A percentile compares a stretch with the other conserved stretches of the same genome.
Evolutionary conservation across 495 filamentous ascomycete species (phyloP).

Genomic region (Aspergillus carlsbadensis): DNA sequence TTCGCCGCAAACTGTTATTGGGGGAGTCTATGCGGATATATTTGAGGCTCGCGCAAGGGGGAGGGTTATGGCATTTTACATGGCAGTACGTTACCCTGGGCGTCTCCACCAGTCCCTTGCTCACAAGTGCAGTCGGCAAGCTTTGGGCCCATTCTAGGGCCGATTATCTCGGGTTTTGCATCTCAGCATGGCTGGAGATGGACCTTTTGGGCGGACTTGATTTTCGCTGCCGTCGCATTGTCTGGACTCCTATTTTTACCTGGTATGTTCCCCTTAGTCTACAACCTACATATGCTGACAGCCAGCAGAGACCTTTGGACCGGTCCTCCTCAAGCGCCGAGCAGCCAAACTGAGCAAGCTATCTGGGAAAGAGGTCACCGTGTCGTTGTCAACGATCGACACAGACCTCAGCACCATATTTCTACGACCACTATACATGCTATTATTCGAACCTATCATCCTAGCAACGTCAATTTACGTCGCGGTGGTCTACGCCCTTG

Average conservation of each 20-base stretch:
- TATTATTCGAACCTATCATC: conserved; percentile 60
- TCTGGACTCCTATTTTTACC: conserved; percentile 44
- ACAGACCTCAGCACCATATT: conserved; percentile 31
- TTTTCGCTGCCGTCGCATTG: conserved; percentile 50
- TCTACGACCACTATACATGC: conserved; percentile 49
- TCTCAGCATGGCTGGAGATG: conserved; percentile 62
- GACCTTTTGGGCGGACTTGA: conserved; percentile 62
- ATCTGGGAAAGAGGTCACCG: conserved; percentile 44
- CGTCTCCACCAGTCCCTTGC: not conserved
- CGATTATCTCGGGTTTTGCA: conserved; percentile 64
- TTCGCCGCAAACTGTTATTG: conserved; percentile 67
- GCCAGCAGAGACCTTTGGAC: conserved; percentile 58
- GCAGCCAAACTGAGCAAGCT: conserved; percentile 52
- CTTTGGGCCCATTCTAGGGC: conserved; percentile 65
- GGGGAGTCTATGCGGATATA: conserved; percentile 74
- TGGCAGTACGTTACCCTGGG: conserved; percentile 51
- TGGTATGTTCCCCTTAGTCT: conserved; percentile 24
- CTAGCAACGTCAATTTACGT: conserved; percentile 67
- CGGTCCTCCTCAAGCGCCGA: conserved; percentile 58
- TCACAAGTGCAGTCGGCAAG: conserved; percentile 52
- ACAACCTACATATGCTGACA: not conserved
- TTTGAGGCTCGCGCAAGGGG: conserved; percentile 60
- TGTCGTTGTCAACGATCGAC: not conserved
- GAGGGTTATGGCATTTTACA: conserved; percentile 69
- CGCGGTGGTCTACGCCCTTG: conserved; percentile 68